A percentile compares a stretch with the other conserved stretches of the same genome.
phyloP scores from a whole-genome alignment of 345 rosid genomes.

The Gynandropsis gynandra region DNA sequence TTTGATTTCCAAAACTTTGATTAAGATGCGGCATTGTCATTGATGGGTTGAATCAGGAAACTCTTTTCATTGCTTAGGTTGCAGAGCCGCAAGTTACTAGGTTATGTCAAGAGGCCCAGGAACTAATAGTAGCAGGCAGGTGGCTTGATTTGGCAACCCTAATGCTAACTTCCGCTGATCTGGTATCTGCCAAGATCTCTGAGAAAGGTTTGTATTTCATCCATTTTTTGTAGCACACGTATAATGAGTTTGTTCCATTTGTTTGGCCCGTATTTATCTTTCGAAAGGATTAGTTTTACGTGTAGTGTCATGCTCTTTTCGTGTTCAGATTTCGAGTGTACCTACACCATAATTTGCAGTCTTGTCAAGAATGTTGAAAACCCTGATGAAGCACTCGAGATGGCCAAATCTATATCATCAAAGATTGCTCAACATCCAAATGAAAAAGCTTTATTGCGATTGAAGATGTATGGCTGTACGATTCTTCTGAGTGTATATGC shows the following conservation, averaged over 20 bases:
- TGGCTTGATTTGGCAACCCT: slow-evolving; percentile 79
- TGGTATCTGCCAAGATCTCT: slow-evolving; percentile 77
- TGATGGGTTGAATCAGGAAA: neutral
- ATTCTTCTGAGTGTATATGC: neutral
- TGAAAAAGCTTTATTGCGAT: slow-evolving; percentile 79
- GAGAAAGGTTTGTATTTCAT: slow-evolving; percentile 59
- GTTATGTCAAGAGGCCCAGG: slow-evolving; percentile 78
- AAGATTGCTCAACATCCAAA: slow-evolving; percentile 74
- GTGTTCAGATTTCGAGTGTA: slow-evolving; percentile 78
- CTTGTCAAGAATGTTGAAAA: slow-evolving; percentile 55
- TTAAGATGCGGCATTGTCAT: neutral
- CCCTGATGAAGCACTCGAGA: slow-evolving; percentile 64
- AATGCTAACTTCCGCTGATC: slow-evolving; percentile 84
- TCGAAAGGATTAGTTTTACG: neutral
- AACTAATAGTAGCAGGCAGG: slow-evolving; percentile 47
- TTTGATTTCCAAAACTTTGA: slow-evolving; percentile 3
- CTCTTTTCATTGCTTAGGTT: slow-evolving; percentile 35
- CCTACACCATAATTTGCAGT: slow-evolving; percentile 90
- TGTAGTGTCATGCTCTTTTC: slow-evolving; percentile 7
- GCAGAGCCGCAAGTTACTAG: slow-evolving; percentile 69
- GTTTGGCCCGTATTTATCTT: neutral
- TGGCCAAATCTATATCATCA: slow-evolving; percentile 60
- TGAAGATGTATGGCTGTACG: slow-evolving; percentile 60
- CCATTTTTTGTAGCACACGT: neutral
- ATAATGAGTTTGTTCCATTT: neutral